Conservation (phyloP, 495 filamentous ascomycete species). For the Hypoxylon fuscum region DNA sequence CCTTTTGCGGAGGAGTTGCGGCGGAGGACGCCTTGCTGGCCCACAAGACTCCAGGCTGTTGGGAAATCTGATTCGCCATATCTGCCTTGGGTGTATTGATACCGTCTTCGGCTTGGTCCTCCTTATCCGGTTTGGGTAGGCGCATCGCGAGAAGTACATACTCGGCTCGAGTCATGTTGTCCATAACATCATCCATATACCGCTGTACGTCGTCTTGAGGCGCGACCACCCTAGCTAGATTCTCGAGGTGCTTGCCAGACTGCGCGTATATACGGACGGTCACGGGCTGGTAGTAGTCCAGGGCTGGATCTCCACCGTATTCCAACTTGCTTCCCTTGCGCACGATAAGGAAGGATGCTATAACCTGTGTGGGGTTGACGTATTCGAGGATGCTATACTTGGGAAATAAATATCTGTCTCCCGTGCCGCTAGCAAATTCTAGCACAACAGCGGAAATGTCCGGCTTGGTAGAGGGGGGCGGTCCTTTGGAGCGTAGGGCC, state of each 20-base stretch:
- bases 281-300: slow-evolving; percentile 89
- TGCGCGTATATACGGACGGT: slow-evolving; percentile 78
- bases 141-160: slow-evolving; percentile 74
- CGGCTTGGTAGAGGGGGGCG: slow-evolving; percentile 61
- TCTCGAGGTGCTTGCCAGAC: slow-evolving; percentile 71
- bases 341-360: slow-evolving; percentile 73
- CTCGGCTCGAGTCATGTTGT: slow-evolving; percentile 73
- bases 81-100: slow-evolving; percentile 40
- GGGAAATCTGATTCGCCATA: slow-evolving; percentile 27
- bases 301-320: slow-evolving; percentile 60
- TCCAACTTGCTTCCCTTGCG: slow-evolving; percentile 65
- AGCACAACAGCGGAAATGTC: slow-evolving; percentile 80
- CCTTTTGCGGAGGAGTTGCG: slow-evolving; percentile 43
- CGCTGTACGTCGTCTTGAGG: slow-evolving; percentile 78
- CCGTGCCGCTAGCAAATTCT: slow-evolving; percentile 81
- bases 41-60: slow-evolving; percentile 52
- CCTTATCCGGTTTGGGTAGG: slow-evolving; percentile 61
- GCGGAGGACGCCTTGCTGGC: slow-evolving; percentile 46
- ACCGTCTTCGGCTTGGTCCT: slow-evolving; percentile 45
- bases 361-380: slow-evolving; percentile 55
- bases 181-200: slow-evolving; percentile 88
- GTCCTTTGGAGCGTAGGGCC: slow-evolving; percentile 62
- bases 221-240: slow-evolving; percentile 80
- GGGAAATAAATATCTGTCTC: slow-evolving; percentile 90
- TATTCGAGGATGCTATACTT: slow-evolving; percentile 86